phyloP scores from a whole-genome alignment of 202 grass and related monocot genomes.

The Panicum hallii region DNA sequence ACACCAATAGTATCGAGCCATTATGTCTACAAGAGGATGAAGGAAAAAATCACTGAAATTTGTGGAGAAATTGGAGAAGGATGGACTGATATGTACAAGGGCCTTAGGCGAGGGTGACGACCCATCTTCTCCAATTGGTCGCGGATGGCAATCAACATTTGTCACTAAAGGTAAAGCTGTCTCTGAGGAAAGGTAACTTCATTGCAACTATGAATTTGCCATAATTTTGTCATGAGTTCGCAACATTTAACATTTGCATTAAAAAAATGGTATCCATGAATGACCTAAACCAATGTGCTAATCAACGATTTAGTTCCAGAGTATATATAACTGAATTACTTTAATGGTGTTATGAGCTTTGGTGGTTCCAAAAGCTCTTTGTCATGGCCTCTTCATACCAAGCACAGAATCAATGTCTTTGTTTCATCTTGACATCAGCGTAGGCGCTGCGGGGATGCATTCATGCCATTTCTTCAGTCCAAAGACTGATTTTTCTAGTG shows the following conservation, averaged over 20 bases:
- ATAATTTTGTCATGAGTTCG: background rate
- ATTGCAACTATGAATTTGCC: background rate
- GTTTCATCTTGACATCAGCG: too few relatives aligned
- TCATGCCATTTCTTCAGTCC: background rate
- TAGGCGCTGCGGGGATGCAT: too few relatives aligned
- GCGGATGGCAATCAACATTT: conserved; percentile 96
- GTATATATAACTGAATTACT: too few relatives aligned
- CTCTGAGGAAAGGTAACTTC: conserved; percentile 73
- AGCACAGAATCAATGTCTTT: too few relatives aligned
- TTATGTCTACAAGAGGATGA: conserved; percentile 78
- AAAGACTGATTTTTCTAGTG: background rate
- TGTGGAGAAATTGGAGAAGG: conserved; percentile 79
- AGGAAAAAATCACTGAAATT: conserved; percentile 63
- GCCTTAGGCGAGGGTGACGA: conserved; percentile 85
- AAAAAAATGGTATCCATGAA: too few relatives aligned
- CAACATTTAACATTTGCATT: background rate
- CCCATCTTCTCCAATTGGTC: conserved; percentile 91
- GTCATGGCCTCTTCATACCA: too few relatives aligned
- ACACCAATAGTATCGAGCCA: conserved; percentile 90
- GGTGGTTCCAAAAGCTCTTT: too few relatives aligned
- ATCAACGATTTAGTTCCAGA: too few relatives aligned
- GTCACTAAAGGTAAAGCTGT: conserved; percentile 75
- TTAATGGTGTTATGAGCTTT: too few relatives aligned
- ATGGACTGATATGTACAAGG: conserved; percentile 77
- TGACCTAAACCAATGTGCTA: too few relatives aligned